A percentile compares a stretch with the other conserved stretches of the same genome.
Conservation (phyloP, 1,284 basidiomycete genomes). For the Termitomyces sp. region DNA sequence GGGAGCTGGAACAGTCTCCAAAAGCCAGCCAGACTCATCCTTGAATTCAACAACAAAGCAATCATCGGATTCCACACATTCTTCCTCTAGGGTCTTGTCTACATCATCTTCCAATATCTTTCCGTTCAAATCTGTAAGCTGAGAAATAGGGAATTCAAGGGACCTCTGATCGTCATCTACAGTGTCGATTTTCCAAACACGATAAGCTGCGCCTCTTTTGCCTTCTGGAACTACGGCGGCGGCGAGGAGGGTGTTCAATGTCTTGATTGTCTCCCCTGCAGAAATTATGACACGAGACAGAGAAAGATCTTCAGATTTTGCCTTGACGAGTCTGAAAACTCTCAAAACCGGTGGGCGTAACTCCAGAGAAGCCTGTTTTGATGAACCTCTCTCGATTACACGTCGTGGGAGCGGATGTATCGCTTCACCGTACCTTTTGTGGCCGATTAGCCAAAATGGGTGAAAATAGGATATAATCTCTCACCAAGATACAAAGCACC, state of each 20-base stretch:
- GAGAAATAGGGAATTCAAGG: constrained; percentile 33
- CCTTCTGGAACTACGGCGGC: constrained; percentile 27
- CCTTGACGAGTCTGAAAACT: constrained; percentile 44
- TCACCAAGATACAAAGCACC: constrained; percentile 62
- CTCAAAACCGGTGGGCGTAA: constrained; percentile 71
- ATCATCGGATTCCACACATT: constrained; percentile 52
- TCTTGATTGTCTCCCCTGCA: constrained; percentile 40
- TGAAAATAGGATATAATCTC: constrained; percentile 21
- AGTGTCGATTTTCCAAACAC: constrained; percentile 53
- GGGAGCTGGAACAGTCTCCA: constrained; percentile 23
- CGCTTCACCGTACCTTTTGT: constrained; percentile 64
- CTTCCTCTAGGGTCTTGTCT: constrained; percentile 51
- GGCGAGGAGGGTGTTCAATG: constrained; percentile 37
- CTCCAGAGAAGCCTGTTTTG: constrained; percentile 62
- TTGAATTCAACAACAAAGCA: constrained; percentile 65
- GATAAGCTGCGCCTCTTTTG: constrained; percentile 34
- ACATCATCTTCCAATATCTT: constrained; percentile 28
- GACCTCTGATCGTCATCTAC: constrained; percentile 31
- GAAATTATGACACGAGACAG: constrained; percentile 42
- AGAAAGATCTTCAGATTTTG: constrained; percentile 18
- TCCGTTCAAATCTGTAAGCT: constrained; percentile 33
- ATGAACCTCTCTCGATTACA: constrained; percentile 57
- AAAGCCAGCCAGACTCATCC: constrained; percentile 46
- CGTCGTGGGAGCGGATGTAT: constrained; percentile 53
- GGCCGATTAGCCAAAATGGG: constrained; percentile 2